These are phyloP conservation scores for Backusella tarrabulga DNA, from an alignment of 192 early-diverging fungal genomes.

Conservation along the genomic window DNA sequence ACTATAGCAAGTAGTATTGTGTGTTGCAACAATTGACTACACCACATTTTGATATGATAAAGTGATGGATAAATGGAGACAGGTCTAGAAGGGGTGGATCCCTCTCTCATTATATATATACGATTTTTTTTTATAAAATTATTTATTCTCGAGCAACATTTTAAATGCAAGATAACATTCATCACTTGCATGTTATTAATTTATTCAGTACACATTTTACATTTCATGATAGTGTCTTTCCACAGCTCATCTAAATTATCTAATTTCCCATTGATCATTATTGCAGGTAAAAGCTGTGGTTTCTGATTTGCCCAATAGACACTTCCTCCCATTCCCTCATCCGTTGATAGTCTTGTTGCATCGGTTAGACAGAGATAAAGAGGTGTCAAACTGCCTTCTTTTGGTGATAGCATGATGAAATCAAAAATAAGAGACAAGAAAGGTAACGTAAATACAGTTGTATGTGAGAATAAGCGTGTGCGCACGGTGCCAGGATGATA, in stretches of 20 bases:
- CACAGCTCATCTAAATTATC: not conserved
- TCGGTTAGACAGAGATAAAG: constrained; percentile 1
- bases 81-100: not conserved
- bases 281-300: not conserved
- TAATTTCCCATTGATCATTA: not conserved
- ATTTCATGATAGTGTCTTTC: not conserved
- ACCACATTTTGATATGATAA: not conserved
- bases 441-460: not conserved
- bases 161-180: not conserved
- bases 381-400: constrained; percentile 15
- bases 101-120: not conserved
- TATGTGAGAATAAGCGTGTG: constrained; percentile 7
- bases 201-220: not conserved
- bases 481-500: constrained; percentile 20
- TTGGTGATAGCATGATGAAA: constrained; percentile 14
- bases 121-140: not conserved
- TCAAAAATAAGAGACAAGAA: not conserved
- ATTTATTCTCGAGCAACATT: not conserved
- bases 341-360: not conserved
- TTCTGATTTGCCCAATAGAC: constrained; percentile 9
- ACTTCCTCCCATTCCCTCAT: not conserved
- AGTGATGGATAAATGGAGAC: not conserved
- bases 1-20: not conserved
- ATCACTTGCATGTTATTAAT: not conserved
- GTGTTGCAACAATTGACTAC: not conserved